These are phyloP conservation scores for Lobosporangium transversale DNA, from an alignment of 192 early-diverging fungal species.

Conservation along the genomic window DNA sequence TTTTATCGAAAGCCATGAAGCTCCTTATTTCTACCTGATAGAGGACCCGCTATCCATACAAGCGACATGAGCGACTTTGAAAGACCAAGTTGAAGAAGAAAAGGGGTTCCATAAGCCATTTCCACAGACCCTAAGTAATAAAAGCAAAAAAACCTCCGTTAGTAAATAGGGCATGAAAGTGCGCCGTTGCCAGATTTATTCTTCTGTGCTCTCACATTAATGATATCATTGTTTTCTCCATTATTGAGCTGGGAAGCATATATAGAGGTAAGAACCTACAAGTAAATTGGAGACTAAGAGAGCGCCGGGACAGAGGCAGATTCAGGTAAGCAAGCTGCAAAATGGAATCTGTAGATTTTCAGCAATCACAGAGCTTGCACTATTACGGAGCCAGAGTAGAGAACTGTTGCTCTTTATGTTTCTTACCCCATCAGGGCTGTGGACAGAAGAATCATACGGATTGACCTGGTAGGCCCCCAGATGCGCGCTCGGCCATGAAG, in stretches of 20 bases:
- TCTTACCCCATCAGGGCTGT: slow-evolving; percentile 63
- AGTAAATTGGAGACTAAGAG: slow-evolving; percentile 67
- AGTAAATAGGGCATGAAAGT: too few species aligned
- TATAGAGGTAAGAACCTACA: slow-evolving; percentile 54
- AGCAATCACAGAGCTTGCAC: too few species aligned
- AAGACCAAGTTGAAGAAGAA: slow-evolving; percentile 84
- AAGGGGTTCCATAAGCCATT: slow-evolving; percentile 83
- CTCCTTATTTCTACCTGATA: slow-evolving; percentile 66
- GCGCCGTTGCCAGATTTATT: too few species aligned
- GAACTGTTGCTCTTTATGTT: too few species aligned
- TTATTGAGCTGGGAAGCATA: too few species aligned
- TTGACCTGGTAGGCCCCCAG: slow-evolving; percentile 52
- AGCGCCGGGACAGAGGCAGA: neutral
- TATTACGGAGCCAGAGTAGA: too few species aligned
- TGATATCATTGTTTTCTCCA: slow-evolving; percentile 25
- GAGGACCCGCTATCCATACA: slow-evolving; percentile 94
- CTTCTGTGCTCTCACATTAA: too few species aligned
- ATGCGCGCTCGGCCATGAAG: slow-evolving; percentile 47
- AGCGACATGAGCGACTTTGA: slow-evolving; percentile 84
- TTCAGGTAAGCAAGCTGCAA: neutral
- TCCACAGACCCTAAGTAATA: slow-evolving; percentile 73
- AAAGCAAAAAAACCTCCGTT: too few species aligned
- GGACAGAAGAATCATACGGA: slow-evolving; percentile 64
- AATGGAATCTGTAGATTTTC: too few species aligned
- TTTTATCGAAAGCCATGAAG: neutral